A percentile compares a stretch with the other conserved stretches of the same genome.
Evolutionary conservation across 2,329 filamentous ascomycete species (phyloP).

Genomic region (Cercospora sesami): DNA sequence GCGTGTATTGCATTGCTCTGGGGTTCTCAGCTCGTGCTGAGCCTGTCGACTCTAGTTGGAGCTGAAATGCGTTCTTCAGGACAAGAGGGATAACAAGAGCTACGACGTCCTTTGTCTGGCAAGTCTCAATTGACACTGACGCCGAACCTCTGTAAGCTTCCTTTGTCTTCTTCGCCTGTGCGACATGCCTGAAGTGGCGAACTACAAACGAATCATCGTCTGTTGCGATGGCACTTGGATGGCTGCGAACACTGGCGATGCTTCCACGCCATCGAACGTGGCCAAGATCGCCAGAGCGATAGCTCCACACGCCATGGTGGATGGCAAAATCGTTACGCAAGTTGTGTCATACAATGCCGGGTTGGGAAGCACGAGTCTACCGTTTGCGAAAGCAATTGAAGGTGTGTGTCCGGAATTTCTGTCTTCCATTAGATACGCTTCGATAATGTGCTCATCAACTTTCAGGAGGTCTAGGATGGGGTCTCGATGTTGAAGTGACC

Average conservation of each 20-base stretch:
- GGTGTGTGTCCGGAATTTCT: too few species aligned
- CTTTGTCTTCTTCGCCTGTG: background rate
- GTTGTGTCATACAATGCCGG: slow-evolving; percentile 52
- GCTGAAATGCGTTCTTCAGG: background rate
- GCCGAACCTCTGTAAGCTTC: background rate
- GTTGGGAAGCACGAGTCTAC: slow-evolving; percentile 45
- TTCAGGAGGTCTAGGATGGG: slow-evolving; percentile 26
- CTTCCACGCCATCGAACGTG: slow-evolving; percentile 48
- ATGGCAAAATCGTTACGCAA: slow-evolving; percentile 40
- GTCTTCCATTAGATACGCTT: too few species aligned
- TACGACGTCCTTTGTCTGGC: background rate
- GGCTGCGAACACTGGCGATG: slow-evolving; percentile 47
- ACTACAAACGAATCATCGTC: slow-evolving; percentile 20
- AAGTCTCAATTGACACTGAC: background rate
- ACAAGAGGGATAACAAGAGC: background rate
- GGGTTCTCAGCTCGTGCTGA: background rate
- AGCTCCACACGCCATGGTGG: slow-evolving; percentile 43
- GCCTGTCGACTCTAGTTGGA: background rate
- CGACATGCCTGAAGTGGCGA: background rate
- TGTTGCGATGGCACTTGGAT: slow-evolving; percentile 30
- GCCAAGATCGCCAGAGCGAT: slow-evolving; percentile 50
- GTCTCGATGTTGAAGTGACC: slow-evolving; percentile 46
- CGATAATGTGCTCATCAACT: too few species aligned
- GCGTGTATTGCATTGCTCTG: background rate
- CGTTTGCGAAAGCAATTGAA: slow-evolving; percentile 18